Conservation (phyloP, 495 filamentous ascomycete genomes). For the Penicillium chermesinum region DNA sequence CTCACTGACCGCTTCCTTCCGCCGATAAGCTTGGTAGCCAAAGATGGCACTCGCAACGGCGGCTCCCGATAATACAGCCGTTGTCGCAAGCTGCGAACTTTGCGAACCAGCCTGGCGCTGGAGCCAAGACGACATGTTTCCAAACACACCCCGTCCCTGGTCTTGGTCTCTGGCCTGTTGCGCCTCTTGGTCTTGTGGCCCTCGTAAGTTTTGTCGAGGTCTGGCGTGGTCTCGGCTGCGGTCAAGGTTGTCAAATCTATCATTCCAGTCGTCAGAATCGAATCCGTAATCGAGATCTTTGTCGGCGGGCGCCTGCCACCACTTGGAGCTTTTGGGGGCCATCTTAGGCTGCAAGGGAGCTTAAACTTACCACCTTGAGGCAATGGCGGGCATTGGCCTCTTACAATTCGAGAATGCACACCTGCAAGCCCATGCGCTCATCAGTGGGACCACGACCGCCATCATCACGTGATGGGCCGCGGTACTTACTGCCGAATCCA, state of each 20-base stretch:
- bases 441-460: constrained; percentile 20
- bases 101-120: constrained; percentile 49
- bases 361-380: background rate
- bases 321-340: constrained; percentile 14
- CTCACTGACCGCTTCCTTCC: constrained; percentile 56
- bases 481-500: constrained; percentile 9
- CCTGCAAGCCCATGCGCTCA: constrained; percentile 24
- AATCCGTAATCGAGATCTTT: constrained; percentile 28
- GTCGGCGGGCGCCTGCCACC: constrained; percentile 23
- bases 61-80: constrained; percentile 69
- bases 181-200: constrained; percentile 1
- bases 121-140: constrained; percentile 54
- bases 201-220: constrained; percentile 7
- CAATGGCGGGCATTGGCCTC: constrained; percentile 10
- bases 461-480: constrained; percentile 19
- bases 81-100: constrained; percentile 64
- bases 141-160: constrained; percentile 11
- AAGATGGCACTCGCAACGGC: constrained; percentile 68
- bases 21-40: constrained; percentile 61
- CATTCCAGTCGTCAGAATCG: constrained; percentile 27
- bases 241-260: constrained; percentile 18
- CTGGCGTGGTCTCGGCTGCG: constrained; percentile 5
- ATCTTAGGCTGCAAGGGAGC: constrained; percentile 1
- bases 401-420: constrained; percentile 15
- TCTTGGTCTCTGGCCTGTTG: constrained; percentile 1